Conservation (phyloP, 345 rosid species). For the Eucalyptus caleyi region DNA sequence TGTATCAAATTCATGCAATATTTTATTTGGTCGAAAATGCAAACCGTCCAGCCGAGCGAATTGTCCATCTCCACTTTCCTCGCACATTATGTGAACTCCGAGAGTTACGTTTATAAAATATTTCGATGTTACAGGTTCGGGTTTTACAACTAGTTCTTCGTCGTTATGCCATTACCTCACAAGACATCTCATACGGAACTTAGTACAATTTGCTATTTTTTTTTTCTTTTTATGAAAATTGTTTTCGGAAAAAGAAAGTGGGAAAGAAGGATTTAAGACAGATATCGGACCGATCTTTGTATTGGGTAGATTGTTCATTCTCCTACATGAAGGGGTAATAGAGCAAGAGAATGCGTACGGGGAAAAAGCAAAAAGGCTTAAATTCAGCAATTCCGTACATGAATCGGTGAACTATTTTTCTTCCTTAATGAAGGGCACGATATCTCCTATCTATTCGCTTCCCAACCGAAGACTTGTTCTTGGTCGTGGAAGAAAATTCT, state of each 20-base stretch:
- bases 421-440: neutral
- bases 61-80: neutral
- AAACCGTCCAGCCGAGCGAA: neutral
- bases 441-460: neutral
- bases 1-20: neutral
- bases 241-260: neutral
- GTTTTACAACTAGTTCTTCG: neutral
- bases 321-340: neutral
- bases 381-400: neutral
- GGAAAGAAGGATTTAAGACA: neutral
- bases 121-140: neutral
- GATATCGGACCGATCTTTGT: neutral
- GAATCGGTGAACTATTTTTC: neutral
- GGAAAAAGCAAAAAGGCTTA: neutral
- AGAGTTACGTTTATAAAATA: neutral
- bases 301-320: neutral
- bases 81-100: neutral
- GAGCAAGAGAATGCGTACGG: neutral
- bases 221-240: neutral
- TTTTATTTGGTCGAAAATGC: neutral
- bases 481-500: no score
- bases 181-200: neutral
- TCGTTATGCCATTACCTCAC: neutral
- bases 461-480: no score
- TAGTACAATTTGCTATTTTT: neutral